Conservation (phyloP, 352 stramenopile genomes). For the Globisporangium ultimum region DNA sequence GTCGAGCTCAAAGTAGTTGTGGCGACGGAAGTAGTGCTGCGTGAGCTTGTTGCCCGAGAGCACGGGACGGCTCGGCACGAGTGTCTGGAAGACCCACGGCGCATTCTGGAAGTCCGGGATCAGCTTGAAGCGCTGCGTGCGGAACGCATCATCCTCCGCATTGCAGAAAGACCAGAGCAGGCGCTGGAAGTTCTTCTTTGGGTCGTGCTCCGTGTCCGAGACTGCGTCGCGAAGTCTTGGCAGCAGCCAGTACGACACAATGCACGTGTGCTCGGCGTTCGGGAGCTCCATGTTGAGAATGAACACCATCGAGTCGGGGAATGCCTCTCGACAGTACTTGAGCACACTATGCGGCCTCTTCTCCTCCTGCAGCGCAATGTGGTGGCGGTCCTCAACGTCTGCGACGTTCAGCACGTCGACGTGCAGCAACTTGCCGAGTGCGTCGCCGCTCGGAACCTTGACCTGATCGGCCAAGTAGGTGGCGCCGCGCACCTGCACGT, state of each 20-base stretch:
- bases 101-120: constrained; percentile 85
- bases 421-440: constrained; percentile 55
- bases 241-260: constrained; percentile 80
- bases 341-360: constrained; percentile 44
- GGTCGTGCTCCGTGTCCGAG: constrained; percentile 9
- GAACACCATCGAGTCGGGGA: constrained; percentile 68
- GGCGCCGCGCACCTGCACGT: constrained; percentile 51
- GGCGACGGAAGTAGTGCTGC: constrained; percentile 76
- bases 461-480: constrained; percentile 53
- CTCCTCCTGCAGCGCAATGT: constrained; percentile 51
- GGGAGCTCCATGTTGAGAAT: constrained; percentile 86
- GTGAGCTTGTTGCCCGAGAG: constrained; percentile 85
- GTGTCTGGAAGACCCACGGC: constrained; percentile 76
- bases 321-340: constrained; percentile 35
- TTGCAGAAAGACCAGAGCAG: constrained; percentile 60
- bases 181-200: constrained; percentile 42
- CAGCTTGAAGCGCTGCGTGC: constrained; percentile 84
- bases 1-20: constrained; percentile 87
- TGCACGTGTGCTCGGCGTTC: constrained; percentile 58
- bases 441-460: constrained; percentile 41
- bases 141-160: constrained; percentile 41
- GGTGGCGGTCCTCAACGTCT: constrained; percentile 42
- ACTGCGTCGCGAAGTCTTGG: constrained; percentile 18
- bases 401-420: constrained; percentile 58
- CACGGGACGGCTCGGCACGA: constrained; percentile 82